Percentiles rank a stretch among this genome's conserved stretches.
Evolutionary conservation across 2,329 filamentous ascomycete genomes (phyloP).

Genomic region (Paracorniculantispora psalliotae): DNA sequence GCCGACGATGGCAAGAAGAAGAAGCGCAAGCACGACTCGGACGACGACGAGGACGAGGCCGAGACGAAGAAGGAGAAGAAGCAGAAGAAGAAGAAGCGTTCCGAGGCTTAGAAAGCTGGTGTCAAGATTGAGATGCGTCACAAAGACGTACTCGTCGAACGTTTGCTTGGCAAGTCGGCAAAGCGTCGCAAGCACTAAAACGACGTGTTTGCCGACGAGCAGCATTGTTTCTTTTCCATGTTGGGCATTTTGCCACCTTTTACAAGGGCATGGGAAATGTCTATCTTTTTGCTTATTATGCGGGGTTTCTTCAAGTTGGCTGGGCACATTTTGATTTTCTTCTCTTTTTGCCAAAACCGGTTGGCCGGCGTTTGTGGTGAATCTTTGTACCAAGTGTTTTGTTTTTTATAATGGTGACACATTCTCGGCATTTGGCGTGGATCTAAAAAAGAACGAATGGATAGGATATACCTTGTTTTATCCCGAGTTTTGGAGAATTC

Average conservation of each 20-base stretch:
- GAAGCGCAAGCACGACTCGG: constrained; percentile 68
- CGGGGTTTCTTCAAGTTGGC: constrained; percentile 12
- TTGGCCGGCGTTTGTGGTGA: constrained; percentile 13
- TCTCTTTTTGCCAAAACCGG: constrained; percentile 1
- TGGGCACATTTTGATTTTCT: constrained; percentile 12
- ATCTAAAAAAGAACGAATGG: constrained; percentile 2
- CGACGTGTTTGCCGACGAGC: constrained; percentile 7
- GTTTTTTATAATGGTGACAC: constrained; percentile 7
- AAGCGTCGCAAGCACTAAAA: not conserved
- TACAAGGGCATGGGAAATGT: constrained; percentile 6
- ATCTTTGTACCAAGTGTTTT: constrained; percentile 9
- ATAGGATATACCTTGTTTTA: not conserved
- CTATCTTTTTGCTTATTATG: constrained; percentile 15
- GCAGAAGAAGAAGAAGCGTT: constrained; percentile 46
- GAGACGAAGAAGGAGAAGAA: constrained; percentile 57
- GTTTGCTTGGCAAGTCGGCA: not conserved
- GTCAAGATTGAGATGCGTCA: not conserved
- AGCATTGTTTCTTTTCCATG: constrained; percentile 12
- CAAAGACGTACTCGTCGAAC: not conserved
- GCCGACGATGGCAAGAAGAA: constrained; percentile 46
- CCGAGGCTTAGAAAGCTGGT: constrained; percentile 25
- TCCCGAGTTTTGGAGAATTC: not conserved
- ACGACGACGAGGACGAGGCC: constrained; percentile 58
- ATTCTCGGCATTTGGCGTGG: constrained; percentile 5
- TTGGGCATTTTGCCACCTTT: constrained; percentile 16